Percentiles rank a stretch among this genome's conserved stretches.
phyloP scores from a whole-genome alignment of 495 filamentous ascomycete genomes.

The Penicillium psychrofluorescens region DNA sequence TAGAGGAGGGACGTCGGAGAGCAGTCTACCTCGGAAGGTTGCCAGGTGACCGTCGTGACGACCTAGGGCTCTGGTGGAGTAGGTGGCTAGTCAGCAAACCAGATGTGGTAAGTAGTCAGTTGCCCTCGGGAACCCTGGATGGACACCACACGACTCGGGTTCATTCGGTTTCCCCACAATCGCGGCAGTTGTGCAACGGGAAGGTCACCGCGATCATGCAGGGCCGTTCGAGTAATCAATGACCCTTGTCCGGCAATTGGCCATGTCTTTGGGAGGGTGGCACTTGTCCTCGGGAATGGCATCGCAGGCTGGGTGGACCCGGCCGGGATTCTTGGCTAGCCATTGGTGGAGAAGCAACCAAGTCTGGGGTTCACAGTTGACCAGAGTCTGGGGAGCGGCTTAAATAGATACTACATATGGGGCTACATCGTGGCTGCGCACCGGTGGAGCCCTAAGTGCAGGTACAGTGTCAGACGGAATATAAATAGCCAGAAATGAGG shows the following conservation, averaged over 20 bases:
- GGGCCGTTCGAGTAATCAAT: not conserved
- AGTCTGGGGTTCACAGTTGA: not conserved
- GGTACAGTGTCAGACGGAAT: too few relatives aligned
- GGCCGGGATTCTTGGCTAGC: slow-evolving; percentile 6
- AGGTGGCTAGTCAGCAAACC: slow-evolving; percentile 5
- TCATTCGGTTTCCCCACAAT: slow-evolving; percentile 10
- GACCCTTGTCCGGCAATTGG: slow-evolving; percentile 2
- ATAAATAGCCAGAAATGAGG: too few relatives aligned
- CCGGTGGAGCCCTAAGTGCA: too few relatives aligned
- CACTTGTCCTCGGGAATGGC: not conserved
- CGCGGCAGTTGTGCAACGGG: slow-evolving; percentile 2
- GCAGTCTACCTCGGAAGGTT: too few relatives aligned
- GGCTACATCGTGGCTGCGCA: too few relatives aligned
- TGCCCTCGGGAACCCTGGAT: slow-evolving; percentile 20
- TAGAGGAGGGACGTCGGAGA: too few relatives aligned
- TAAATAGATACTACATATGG: too few relatives aligned
- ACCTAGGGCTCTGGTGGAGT: slow-evolving; percentile 14
- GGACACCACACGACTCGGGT: not conserved
- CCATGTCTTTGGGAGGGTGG: not conserved
- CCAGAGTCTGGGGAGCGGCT: not conserved
- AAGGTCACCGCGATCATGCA: not conserved
- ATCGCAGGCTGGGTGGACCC: slow-evolving; percentile 8
- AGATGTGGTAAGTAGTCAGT: slow-evolving; percentile 14
- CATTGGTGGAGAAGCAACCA: slow-evolving; percentile 11
- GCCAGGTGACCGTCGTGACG: too few relatives aligned